These are phyloP conservation scores for Phytophthora fragariae DNA, from an alignment of 352 stramenopile species.

Conservation along the genomic window DNA sequence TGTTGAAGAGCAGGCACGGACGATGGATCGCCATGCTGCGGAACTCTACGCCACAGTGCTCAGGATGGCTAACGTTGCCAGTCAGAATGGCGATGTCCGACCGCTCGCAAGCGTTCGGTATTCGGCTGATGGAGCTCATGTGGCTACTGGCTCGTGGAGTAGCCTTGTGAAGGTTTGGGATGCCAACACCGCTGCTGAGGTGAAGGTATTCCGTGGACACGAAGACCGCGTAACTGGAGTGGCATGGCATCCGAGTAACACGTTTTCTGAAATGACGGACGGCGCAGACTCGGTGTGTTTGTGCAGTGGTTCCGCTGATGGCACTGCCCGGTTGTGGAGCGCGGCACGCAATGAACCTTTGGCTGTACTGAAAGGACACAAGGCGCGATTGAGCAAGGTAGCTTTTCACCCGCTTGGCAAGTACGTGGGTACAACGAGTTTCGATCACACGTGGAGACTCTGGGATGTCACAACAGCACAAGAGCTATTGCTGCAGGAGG, in stretches of 20 bases:
- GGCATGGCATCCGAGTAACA: slow-evolving; percentile 75
- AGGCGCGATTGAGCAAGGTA: slow-evolving; percentile 83
- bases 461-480: slow-evolving; percentile 95
- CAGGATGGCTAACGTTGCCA: slow-evolving; percentile 90
- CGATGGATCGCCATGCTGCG: slow-evolving; percentile 67
- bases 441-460: slow-evolving; percentile 98
- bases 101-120: slow-evolving; percentile 85
- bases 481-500: slow-evolving; percentile 96
- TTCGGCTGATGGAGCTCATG: slow-evolving; percentile 63
- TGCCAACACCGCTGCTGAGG: slow-evolving; percentile 59
- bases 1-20: slow-evolving; percentile 54
- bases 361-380: slow-evolving; percentile 75
- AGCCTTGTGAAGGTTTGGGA: slow-evolving; percentile 96
- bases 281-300: slow-evolving; percentile 63
- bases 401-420: slow-evolving; percentile 95
- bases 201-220: slow-evolving; percentile 87
- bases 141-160: slow-evolving; percentile 94
- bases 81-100: slow-evolving; percentile 95
- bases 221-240: slow-evolving; percentile 89
- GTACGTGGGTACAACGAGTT: slow-evolving; percentile 95
- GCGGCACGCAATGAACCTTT: slow-evolving; percentile 57
- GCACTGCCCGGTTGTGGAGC: slow-evolving; percentile 81
- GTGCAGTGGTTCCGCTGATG: slow-evolving; percentile 83
- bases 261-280: slow-evolving; percentile 72
- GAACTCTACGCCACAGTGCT: slow-evolving; percentile 80